A percentile compares a stretch with the other conserved stretches of the same genome.
phyloP scores from a whole-genome alignment of 2,329 filamentous ascomycete species.

The Myriosclerotinia curreyana region DNA sequence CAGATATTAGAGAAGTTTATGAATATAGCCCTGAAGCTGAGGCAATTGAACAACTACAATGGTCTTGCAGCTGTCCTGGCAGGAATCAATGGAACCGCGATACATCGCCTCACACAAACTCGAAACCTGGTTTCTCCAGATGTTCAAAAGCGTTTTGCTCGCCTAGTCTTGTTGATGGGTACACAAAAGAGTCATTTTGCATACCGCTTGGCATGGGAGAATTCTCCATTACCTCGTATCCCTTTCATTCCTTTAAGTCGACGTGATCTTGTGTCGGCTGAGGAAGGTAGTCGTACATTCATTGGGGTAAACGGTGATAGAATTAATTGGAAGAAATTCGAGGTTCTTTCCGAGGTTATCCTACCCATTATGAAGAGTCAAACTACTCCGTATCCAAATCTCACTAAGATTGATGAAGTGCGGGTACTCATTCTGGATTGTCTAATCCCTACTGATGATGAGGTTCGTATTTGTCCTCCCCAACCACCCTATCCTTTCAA shows the following conservation, averaged over 20 bases:
- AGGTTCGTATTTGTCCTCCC: conserved; percentile 57
- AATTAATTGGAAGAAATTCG: conserved; percentile 98
- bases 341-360: conserved; percentile 89
- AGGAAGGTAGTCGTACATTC: conserved; percentile 89
- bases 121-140: conserved; percentile 68
- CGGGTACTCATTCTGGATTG: conserved; percentile 77
- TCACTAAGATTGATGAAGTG: conserved; percentile 66
- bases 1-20: conserved; percentile 94
- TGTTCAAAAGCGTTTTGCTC: conserved; percentile 79
- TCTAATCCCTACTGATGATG: conserved; percentile 78
- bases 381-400: conserved; percentile 72
- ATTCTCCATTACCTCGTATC: conserved; percentile 83
- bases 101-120: conserved; percentile 80
- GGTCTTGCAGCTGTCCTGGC: conserved; percentile 90
- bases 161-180: conserved; percentile 87
- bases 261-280: conserved; percentile 84
- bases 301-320: conserved; percentile 68
- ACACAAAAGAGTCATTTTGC: conserved; percentile 89
- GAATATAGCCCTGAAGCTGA: conserved; percentile 79
- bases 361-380: conserved; percentile 90
- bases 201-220: conserved; percentile 97
- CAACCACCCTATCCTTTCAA: background rate
- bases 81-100: conserved; percentile 82
- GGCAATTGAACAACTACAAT: conserved; percentile 96
- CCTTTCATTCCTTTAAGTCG: conserved; percentile 90